Conservation (phyloP, 768 basidiomycete species). For the Hemileccinum impolitum region DNA sequence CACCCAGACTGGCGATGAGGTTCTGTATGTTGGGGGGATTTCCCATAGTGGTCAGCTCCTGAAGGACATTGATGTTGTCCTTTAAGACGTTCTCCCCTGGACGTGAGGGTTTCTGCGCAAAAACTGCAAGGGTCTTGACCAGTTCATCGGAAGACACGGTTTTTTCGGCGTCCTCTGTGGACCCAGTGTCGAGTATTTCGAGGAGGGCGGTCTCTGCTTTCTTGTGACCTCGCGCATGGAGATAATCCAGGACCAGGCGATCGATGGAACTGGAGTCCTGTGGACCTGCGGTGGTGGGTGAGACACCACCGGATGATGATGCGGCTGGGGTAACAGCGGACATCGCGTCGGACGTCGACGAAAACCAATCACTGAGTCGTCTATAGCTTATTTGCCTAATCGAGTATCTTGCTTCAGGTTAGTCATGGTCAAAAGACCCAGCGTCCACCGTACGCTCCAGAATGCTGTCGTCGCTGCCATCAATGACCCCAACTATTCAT, state of each 20-base stretch:
- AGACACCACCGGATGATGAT: constrained; percentile 33
- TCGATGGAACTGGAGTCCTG: constrained; percentile 36
- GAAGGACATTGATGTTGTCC: constrained; percentile 60
- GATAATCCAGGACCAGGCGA: constrained; percentile 46
- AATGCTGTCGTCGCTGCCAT: constrained; percentile 23
- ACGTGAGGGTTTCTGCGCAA: constrained; percentile 62
- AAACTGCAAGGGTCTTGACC: constrained; percentile 59
- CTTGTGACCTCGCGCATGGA: constrained; percentile 45
- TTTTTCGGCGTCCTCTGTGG: constrained; percentile 36
- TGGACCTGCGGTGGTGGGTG: constrained; percentile 26
- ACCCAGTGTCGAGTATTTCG: constrained; percentile 35
- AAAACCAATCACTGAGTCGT: too few relatives aligned
- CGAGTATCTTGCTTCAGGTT: too few relatives aligned
- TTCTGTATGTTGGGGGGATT: constrained; percentile 72
- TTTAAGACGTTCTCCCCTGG: constrained; percentile 71
- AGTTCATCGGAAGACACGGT: constrained; percentile 48
- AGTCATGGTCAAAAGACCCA: constrained; percentile 19
- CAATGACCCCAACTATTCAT: constrained; percentile 26
- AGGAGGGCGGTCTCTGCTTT: constrained; percentile 41
- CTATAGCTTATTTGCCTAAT: not conserved
- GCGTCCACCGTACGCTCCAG: constrained; percentile 18
- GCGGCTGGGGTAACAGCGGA: constrained; percentile 32
- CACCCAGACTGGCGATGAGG: constrained; percentile 72
- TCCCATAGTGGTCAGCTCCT: constrained; percentile 65
- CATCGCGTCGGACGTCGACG: too few relatives aligned